Evolutionary conservation across 1,139 yeast genomes (phyloP).

Genomic region (Hansenula sp.): DNA sequence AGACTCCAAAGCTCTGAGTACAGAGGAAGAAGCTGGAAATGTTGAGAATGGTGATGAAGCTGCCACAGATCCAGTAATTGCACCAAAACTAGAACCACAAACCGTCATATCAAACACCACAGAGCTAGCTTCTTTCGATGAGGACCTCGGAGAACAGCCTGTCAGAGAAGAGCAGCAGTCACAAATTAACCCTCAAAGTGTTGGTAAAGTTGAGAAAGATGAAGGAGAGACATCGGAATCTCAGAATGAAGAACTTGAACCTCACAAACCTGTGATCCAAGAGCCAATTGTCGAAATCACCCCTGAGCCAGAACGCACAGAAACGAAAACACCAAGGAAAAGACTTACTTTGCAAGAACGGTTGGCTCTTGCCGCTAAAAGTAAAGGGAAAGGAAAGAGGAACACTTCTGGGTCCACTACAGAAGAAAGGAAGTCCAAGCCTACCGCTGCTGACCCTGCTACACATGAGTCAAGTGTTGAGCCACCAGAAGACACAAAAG

Average conservation of each 20-base stretch:
- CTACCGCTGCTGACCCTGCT: background rate
- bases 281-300: slow-evolving; percentile 1
- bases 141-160: too few species aligned
- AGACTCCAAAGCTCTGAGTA: background rate
- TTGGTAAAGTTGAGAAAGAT: background rate
- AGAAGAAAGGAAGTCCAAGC: background rate
- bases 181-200: too few species aligned
- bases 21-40: background rate
- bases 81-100: too few species aligned
- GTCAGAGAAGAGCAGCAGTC: too few species aligned
- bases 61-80: too few species aligned
- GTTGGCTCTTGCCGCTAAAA: slow-evolving; percentile 73
- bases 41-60: background rate
- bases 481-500: background rate
- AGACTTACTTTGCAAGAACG: slow-evolving; percentile 49
- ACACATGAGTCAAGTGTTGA: background rate
- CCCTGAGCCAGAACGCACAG: background rate
- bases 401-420: slow-evolving; percentile 3
- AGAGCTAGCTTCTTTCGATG: too few species aligned
- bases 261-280: background rate
- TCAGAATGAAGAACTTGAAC: background rate
- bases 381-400: slow-evolving; percentile 29
- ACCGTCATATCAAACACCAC: too few species aligned
- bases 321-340: slow-evolving; percentile 16
- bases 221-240: background rate